phyloP scores from a whole-genome alignment of 2,329 filamentous ascomycete species.

The Trichoderma aggressivum region DNA sequence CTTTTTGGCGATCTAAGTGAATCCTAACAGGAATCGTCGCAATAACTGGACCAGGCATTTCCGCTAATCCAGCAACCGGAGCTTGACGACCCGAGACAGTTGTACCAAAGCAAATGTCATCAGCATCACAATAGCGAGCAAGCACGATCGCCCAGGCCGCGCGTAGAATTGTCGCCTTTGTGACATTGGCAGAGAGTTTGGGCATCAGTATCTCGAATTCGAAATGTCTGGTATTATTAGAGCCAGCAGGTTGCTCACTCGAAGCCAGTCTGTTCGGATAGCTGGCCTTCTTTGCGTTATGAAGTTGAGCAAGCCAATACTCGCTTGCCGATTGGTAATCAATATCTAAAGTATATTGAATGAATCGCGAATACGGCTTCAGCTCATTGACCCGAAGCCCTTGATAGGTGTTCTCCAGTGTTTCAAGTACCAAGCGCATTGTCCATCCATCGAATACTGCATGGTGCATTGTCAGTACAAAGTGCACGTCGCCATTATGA shows the following conservation, averaged over 20 bases:
- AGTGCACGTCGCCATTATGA: background rate
- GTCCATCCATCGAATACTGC: slow-evolving; percentile 31
- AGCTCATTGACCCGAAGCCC: background rate
- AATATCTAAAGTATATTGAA: background rate
- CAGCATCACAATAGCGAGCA: slow-evolving; percentile 16
- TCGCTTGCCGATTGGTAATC: background rate
- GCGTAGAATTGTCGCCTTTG: slow-evolving; percentile 20
- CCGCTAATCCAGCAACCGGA: slow-evolving; percentile 9
- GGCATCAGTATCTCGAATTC: background rate
- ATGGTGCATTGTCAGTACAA: slow-evolving; percentile 29
- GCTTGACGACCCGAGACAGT: slow-evolving; percentile 23
- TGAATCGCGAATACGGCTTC: background rate
- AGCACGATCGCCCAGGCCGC: slow-evolving; percentile 25
- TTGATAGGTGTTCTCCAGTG: slow-evolving; percentile 9
- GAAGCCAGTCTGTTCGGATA: background rate
- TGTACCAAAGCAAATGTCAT: slow-evolving; percentile 25
- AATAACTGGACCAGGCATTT: slow-evolving; percentile 20
- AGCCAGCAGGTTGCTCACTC: background rate
- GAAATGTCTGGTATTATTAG: background rate
- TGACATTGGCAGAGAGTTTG: background rate
- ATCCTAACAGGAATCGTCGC: slow-evolving; percentile 21
- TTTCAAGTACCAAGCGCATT: slow-evolving; percentile 19
- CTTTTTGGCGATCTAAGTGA: background rate
- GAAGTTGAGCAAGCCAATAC: slow-evolving; percentile 2
- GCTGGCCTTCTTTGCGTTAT: background rate